These are phyloP conservation scores for Bipolaris cookei DNA, from an alignment of 2,329 filamentous ascomycete genomes.

Conservation along the genomic window DNA sequence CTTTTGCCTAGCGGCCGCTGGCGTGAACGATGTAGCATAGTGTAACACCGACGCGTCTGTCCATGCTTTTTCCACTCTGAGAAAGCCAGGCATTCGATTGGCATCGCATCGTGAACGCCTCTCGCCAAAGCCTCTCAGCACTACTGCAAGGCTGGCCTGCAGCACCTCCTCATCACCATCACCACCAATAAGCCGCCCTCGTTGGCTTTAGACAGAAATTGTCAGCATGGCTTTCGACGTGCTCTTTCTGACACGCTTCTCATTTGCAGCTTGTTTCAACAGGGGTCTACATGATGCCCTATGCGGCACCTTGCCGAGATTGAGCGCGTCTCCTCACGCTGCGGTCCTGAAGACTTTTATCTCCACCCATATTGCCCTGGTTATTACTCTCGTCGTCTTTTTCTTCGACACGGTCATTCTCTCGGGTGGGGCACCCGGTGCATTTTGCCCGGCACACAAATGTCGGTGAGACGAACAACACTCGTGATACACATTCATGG, in stretches of 20 bases:
- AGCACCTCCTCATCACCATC: conserved; percentile 1
- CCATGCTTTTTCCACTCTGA: conserved; percentile 7
- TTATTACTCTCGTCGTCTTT: conserved; percentile 19
- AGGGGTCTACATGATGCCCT: conserved; percentile 22
- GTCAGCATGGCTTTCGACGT: conserved; percentile 29
- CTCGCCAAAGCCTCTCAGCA: conserved; percentile 11
- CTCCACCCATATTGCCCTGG: conserved; percentile 36
- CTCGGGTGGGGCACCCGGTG: conserved; percentile 25
- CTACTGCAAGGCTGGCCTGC: conserved; percentile 26
- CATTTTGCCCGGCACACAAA: conserved; percentile 33
- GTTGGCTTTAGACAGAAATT: not conserved
- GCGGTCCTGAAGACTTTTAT: conserved; percentile 12
- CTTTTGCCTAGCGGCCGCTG: conserved; percentile 40
- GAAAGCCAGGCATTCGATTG: not conserved
- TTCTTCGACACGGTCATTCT: conserved; percentile 13
- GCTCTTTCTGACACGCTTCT: conserved; percentile 22
- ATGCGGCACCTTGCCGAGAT: conserved; percentile 30
- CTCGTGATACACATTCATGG: conserved; percentile 13
- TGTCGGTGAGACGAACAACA: conserved; percentile 37
- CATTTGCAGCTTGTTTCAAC: conserved; percentile 37
- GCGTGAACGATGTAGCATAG: conserved; percentile 34
- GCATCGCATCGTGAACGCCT: conserved; percentile 5
- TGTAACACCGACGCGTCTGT: conserved; percentile 16
- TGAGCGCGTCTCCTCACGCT: conserved; percentile 23
- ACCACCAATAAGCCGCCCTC: too few species aligned